Base-by-base conservation (phyloP, 306 rosid species). In the Inga laurina region DNA sequence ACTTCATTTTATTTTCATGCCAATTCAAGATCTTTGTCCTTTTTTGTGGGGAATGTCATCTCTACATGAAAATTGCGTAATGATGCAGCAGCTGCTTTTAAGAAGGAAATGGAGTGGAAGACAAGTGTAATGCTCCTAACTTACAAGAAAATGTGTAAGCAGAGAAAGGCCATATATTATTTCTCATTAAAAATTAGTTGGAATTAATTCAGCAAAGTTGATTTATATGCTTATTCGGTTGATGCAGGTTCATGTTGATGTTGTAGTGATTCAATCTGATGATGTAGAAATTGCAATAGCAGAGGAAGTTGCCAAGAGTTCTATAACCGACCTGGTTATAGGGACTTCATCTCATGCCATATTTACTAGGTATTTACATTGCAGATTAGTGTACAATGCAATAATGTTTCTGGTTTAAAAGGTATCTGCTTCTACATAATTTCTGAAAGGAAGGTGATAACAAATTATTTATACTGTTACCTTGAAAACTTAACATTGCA, bases 321-420 rank as follows among this genome's bases (percentile, higher is more conserved):
- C 72, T 14, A 88, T 88, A 79, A 84, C 84, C 61, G 88, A 90
- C 77, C 92, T 97, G 59, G 97, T 97, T 43, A 86, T 97, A 32
- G 99, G 98, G 78, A 91, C 96, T 77, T 89, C 99, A 69, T 90
- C 97, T 45, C 86, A 87, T 34, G 82, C 93, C 85, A 37, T 97
- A 79, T 97, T 97, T 83, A 76, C 82, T 84, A 91, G 99, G 99
- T 96, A 85, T 81, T 82, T 82, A n/a, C 71, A 71, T 79, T 24
- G 41, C 72, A 73, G 64, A 27, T 46, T 73, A 70, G 27, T 79
- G 34, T 71, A 37, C 65, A 45, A 41, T 75, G 67, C 80, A 39
- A 79, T 34, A 51, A 21, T 37, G 19, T 18, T 59, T 74, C 45
- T 82, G 64, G 74, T 68, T 59, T 39, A 18, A 73, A 44, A 34